A percentile compares a stretch with the other conserved stretches of the same genome.
Evolutionary conservation across 176 grass and related monocot species (phyloP).

Genomic region (Oryza meridionalis): DNA sequence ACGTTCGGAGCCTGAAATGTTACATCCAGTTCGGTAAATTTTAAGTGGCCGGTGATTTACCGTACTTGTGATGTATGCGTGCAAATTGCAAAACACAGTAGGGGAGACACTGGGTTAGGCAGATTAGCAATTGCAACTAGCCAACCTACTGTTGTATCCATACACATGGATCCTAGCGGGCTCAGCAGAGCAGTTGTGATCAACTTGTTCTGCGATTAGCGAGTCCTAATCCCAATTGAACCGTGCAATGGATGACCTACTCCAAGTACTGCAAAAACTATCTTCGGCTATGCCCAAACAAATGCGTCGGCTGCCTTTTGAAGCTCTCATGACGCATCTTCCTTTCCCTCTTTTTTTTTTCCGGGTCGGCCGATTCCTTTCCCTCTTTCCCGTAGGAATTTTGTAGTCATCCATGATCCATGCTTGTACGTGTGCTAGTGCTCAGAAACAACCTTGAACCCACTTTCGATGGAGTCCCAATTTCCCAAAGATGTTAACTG

Average conservation of each 20-base stretch:
- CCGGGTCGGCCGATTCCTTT: background rate
- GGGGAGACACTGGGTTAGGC: slow-evolving; percentile 21
- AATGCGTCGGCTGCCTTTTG: slow-evolving; percentile 4
- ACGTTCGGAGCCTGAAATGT: background rate
- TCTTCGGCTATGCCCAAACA: background rate
- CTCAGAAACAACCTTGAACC: background rate
- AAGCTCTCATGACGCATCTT: background rate
- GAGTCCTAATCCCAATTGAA: slow-evolving; percentile 38
- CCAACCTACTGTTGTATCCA: slow-evolving; percentile 12
- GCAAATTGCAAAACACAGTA: background rate
- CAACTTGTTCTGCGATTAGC: slow-evolving; percentile 14
- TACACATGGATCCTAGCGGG: slow-evolving; percentile 15
- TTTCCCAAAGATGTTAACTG: background rate
- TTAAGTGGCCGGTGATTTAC: background rate
- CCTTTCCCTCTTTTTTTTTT: background rate
- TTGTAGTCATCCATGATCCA: slow-evolving; percentile 29
- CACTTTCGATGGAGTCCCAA: slow-evolving; percentile 2
- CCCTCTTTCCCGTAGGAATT: slow-evolving; percentile 31
- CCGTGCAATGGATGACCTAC: slow-evolving; percentile 31
- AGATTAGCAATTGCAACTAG: slow-evolving; percentile 33
- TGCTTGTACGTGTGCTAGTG: slow-evolving; percentile 21
- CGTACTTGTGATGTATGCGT: background rate
- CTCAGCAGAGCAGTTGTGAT: slow-evolving; percentile 37
- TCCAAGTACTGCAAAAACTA: slow-evolving; percentile 26
- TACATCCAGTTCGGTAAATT: background rate